Percentiles rank a stretch among this genome's conserved stretches.
Evolutionary conservation across 257 asterid species (phyloP).

Genomic region (Solanum neorickii): DNA sequence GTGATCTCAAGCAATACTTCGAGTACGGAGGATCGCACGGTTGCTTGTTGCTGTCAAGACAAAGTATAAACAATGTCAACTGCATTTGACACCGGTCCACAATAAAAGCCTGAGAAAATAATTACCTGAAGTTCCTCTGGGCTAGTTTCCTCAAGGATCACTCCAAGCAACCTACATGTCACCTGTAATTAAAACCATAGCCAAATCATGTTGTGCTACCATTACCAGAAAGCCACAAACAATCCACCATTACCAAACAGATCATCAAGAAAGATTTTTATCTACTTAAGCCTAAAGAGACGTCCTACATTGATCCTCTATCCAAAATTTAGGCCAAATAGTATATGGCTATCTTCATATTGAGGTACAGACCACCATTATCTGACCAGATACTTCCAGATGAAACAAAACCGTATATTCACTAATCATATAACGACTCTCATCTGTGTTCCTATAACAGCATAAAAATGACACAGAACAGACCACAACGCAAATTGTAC

Average conservation of each 20-base stretch:
- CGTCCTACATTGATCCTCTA: background rate
- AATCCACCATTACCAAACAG: background rate
- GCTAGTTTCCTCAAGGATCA: slow-evolving; percentile 68
- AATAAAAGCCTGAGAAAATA: background rate
- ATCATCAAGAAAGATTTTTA: background rate
- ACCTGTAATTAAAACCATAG: slow-evolving; percentile 29
- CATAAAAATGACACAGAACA: background rate
- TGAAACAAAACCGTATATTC: background rate
- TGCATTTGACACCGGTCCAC: background rate
- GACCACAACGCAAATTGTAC: background rate
- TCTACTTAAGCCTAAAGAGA: background rate
- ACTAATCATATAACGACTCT: background rate
- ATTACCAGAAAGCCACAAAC: background rate
- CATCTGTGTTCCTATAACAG: background rate
- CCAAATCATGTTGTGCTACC: background rate
- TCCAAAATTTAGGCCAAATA: background rate
- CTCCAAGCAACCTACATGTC: slow-evolving; percentile 76
- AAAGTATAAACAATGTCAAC: slow-evolving; percentile 1
- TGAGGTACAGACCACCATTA: background rate
- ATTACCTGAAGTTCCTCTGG: slow-evolving; percentile 91
- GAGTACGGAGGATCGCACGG: slow-evolving; percentile 71
- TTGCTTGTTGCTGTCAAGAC: slow-evolving; percentile 72
- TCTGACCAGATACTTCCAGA: background rate
- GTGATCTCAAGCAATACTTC: slow-evolving; percentile 88
- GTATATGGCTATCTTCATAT: background rate